Conservation (phyloP, 176 grass and related monocot species). For the Miscanthus lutarioriparius region DNA sequence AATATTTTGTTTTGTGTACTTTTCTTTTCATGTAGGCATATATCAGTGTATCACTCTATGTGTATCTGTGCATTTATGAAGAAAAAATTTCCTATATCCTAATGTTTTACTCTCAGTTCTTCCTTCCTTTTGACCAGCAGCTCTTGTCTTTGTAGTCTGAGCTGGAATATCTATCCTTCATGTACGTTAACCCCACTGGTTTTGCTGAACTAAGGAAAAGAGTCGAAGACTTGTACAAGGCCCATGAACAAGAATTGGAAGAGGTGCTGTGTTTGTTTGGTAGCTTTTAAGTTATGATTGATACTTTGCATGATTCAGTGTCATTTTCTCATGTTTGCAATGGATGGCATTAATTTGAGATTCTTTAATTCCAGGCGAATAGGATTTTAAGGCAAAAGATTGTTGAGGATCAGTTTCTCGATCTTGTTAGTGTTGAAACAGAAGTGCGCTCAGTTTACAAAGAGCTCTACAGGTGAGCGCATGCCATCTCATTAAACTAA, state of each 20-base stretch:
- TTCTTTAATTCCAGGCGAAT: conserved; percentile 70
- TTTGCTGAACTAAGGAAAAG: conserved; percentile 84
- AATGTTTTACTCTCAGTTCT: conserved; percentile 25
- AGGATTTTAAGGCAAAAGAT: conserved; percentile 82
- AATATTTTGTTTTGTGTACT: background rate
- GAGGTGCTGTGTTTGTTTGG: conserved; percentile 57
- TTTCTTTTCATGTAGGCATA: conserved; percentile 1
- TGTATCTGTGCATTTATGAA: conserved; percentile 15
- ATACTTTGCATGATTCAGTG: background rate
- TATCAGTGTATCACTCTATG: background rate
- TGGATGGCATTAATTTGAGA: conserved; percentile 27
- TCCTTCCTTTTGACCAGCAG: conserved; percentile 38
- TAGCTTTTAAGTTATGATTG: background rate
- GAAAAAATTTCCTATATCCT: conserved; percentile 4
- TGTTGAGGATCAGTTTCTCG: conserved; percentile 82
- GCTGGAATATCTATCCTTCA: conserved; percentile 93
- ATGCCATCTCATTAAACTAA: conserved; percentile 23
- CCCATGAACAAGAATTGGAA: conserved; percentile 88
- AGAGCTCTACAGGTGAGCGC: conserved; percentile 86
- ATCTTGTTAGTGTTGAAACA: conserved; percentile 81
- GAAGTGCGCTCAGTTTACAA: conserved; percentile 85
- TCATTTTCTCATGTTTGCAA: conserved; percentile 31
- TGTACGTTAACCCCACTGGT: conserved; percentile 78
- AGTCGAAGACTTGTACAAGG: conserved; percentile 73
- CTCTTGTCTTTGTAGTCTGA: conserved; percentile 70